A percentile compares a stretch with the other conserved stretches of the same genome.
Evolutionary conservation across 768 basidiomycete genomes (phyloP).

Genomic region (Psilocybe cubensis): DNA sequence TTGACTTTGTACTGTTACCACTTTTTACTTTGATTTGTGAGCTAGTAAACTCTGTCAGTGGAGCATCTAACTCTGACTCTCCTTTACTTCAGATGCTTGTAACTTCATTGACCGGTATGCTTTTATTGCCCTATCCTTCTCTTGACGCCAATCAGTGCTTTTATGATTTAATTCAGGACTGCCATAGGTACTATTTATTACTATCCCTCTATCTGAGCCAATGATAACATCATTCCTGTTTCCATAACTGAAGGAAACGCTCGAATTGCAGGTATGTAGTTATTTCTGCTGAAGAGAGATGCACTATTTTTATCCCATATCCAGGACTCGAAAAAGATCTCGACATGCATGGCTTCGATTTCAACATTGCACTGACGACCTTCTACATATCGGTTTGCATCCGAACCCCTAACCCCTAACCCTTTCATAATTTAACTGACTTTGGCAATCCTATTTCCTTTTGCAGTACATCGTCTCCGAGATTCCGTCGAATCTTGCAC

Average conservation of each 20-base stretch:
- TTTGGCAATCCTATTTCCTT: no score
- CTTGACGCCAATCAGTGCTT: not conserved
- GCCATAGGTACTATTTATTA: conserved; percentile 21
- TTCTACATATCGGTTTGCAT: conserved; percentile 42
- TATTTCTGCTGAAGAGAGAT: not conserved
- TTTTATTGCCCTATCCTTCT: not conserved
- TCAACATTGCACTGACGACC: conserved; percentile 43
- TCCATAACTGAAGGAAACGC: conserved; percentile 19
- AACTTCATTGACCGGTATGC: conserved; percentile 42
- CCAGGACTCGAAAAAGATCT: conserved; percentile 43
- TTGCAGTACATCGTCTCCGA: conserved; percentile 39
- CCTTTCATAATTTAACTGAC: no score
- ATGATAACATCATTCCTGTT: not conserved
- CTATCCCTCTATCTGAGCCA: not conserved
- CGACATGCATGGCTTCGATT: conserved; percentile 42
- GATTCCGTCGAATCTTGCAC: conserved; percentile 44
- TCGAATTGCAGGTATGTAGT: conserved; percentile 23
- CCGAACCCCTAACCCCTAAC: not conserved
- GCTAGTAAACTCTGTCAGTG: conserved; percentile 12
- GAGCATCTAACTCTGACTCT: not conserved
- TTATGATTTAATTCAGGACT: no score
- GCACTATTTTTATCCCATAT: not conserved
- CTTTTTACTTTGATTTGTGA: conserved; percentile 43
- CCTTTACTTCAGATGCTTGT: conserved; percentile 29
- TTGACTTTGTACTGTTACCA: conserved; percentile 38